Percentiles rank a stretch among this genome's conserved stretches.
Evolutionary conservation across 1,139 yeast genomes (phyloP).

Genomic region (Debaryomyces fabryi): DNA sequence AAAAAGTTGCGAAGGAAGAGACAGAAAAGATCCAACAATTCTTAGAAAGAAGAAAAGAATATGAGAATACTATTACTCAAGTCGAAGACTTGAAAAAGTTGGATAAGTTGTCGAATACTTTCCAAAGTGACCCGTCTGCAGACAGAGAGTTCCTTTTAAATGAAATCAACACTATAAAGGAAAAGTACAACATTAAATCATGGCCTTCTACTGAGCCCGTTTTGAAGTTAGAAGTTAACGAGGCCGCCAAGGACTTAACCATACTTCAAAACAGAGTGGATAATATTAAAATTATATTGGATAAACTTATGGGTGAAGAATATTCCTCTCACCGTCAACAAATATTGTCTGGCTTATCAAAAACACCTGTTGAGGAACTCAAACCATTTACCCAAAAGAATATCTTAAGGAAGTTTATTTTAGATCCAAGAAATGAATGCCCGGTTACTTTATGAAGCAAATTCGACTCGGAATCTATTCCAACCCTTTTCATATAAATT

Average conservation of each 20-base stretch:
- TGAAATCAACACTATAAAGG: slow-evolving; percentile 51
- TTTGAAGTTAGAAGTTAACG: slow-evolving; percentile 33
- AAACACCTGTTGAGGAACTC: slow-evolving; percentile 28
- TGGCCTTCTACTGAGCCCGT: slow-evolving; percentile 59
- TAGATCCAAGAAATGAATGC: slow-evolving; percentile 39
- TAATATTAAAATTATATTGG: slow-evolving; percentile 35
- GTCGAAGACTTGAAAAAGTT: slow-evolving; percentile 54
- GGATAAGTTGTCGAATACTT: slow-evolving; percentile 41
- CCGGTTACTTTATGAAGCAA: slow-evolving; percentile 28
- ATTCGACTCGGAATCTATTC: background rate
- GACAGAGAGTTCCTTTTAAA: slow-evolving; percentile 39
- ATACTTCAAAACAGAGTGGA: slow-evolving; percentile 32
- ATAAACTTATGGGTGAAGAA: slow-evolving; percentile 36
- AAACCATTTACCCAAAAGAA: slow-evolving; percentile 39
- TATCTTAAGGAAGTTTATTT: slow-evolving; percentile 43
- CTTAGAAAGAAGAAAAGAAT: slow-evolving; percentile 45
- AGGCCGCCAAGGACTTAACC: slow-evolving; percentile 23
- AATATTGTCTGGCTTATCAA: slow-evolving; percentile 30
- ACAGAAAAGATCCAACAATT: slow-evolving; percentile 52
- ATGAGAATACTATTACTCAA: slow-evolving; percentile 37
- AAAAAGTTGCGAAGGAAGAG: slow-evolving; percentile 65
- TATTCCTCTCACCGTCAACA: slow-evolving; percentile 25
- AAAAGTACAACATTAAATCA: slow-evolving; percentile 55
- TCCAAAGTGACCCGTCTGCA: slow-evolving; percentile 38
- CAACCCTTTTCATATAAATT: background rate